phyloP scores from a whole-genome alignment of 768 basidiomycete species.

The Fomitopsis serialis region DNA sequence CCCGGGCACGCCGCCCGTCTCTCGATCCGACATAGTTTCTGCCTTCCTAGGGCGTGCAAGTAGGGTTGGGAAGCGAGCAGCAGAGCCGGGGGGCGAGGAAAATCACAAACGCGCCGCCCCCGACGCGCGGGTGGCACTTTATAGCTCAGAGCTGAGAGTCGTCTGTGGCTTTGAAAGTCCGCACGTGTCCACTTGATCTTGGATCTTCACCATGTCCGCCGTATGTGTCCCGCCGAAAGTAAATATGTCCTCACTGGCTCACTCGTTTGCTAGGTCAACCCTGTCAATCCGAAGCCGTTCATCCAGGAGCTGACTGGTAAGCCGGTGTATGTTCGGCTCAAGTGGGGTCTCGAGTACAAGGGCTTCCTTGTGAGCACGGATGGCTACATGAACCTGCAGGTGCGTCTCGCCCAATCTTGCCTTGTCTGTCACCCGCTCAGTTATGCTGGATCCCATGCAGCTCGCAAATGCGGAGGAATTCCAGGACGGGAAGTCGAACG shows the following conservation, averaged over 20 bases:
- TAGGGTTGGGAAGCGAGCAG: constrained; percentile 2
- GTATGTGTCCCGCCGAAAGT: constrained; percentile 35
- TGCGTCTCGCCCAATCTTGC: constrained; percentile 27
- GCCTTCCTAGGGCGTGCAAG: background rate
- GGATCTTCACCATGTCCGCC: constrained; percentile 53
- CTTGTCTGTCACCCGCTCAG: background rate
- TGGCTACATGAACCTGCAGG: constrained; percentile 99
- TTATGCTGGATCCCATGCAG: constrained; percentile 33
- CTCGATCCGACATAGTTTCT: constrained; percentile 82
- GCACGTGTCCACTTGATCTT: constrained; percentile 26
- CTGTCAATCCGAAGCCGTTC: constrained; percentile 99
- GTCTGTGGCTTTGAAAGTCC: constrained; percentile 34
- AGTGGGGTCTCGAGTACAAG: constrained; percentile 98
- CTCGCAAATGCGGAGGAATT: constrained; percentile 99
- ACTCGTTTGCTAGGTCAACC: constrained; percentile 53
- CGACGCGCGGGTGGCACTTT: constrained; percentile 13
- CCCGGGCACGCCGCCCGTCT: constrained; percentile 55
- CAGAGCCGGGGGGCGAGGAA: constrained; percentile 5
- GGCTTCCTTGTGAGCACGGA: constrained; percentile 98
- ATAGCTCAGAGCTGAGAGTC: constrained; percentile 11
- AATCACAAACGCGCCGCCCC: background rate
- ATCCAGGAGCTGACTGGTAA: constrained; percentile 98
- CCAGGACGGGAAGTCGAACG: constrained; percentile 92
- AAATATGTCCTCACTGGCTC: background rate
- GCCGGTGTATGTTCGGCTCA: constrained; percentile 89